A percentile compares a stretch with the other conserved stretches of the same genome.
Conservation (phyloP, 345 rosid species). For the Noccaea bulbosa region DNA sequence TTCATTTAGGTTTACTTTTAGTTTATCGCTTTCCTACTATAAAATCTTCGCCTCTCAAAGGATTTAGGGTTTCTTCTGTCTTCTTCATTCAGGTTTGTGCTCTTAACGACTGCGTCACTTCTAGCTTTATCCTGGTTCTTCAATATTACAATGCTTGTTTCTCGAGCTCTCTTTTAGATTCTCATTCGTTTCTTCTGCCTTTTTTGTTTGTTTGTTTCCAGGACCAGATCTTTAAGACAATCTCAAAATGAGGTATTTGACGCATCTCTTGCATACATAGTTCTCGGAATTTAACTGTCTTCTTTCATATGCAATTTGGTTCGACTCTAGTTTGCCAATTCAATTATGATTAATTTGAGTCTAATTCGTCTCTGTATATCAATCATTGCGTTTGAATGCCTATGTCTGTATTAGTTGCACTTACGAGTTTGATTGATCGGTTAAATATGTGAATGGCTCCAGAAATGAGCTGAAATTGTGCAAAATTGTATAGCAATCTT, state of each 20-base stretch:
- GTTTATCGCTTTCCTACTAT: slow-evolving; percentile 10
- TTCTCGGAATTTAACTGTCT: background rate
- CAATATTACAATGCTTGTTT: background rate
- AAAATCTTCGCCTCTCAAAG: background rate
- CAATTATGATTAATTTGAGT: background rate
- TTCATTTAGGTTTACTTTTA: slow-evolving; percentile 19
- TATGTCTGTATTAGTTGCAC: too few relatives aligned
- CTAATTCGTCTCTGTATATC: background rate
- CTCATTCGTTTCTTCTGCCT: background rate
- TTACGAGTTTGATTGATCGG: slow-evolving; percentile 2
- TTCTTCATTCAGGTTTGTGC: slow-evolving; percentile 35
- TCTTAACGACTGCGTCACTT: slow-evolving; percentile 3
- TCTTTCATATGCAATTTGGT: background rate
- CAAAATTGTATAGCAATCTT: background rate
- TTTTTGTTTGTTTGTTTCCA: slow-evolving; percentile 1
- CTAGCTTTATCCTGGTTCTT: slow-evolving; percentile 15
- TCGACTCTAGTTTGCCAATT: background rate
- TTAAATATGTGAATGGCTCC: background rate
- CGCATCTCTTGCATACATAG: slow-evolving; percentile 6
- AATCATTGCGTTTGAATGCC: background rate
- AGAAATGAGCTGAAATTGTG: background rate
- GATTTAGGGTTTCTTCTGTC: slow-evolving; percentile 31
- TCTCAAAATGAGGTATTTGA: slow-evolving; percentile 37
- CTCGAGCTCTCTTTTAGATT: background rate
- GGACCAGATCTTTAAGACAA: slow-evolving; percentile 29